phyloP scores from a whole-genome alignment of 768 basidiomycete genomes.

The Pleurotus ostreatus region DNA sequence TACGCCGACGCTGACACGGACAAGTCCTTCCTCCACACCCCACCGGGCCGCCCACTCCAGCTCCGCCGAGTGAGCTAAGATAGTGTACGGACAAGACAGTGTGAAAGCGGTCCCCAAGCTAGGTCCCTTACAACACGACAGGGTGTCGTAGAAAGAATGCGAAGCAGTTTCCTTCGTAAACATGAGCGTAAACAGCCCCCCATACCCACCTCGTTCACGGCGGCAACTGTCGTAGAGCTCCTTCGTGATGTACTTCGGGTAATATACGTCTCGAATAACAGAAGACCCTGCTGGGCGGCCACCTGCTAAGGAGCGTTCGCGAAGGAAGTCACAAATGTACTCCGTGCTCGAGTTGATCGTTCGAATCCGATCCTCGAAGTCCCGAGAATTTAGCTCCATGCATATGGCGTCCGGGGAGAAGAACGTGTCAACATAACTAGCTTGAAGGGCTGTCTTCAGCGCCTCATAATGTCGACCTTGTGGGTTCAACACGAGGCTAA shows the following conservation, averaged over 20 bases:
- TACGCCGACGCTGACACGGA: constrained; percentile 89
- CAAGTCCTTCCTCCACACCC: constrained; percentile 80
- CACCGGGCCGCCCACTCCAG: constrained; percentile 87
- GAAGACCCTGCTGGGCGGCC: constrained; percentile 33
- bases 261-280: constrained; percentile 80
- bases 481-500: constrained; percentile 86
- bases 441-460: constrained; percentile 57
- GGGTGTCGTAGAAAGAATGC: constrained; percentile 77
- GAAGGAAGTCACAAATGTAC: constrained; percentile 76
- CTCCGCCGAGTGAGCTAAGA: constrained; percentile 87
- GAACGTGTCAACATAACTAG: constrained; percentile 78
- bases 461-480: constrained; percentile 59
- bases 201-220: constrained; percentile 52
- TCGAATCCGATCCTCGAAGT: constrained; percentile 74
- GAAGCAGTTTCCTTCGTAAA: constrained; percentile 72
- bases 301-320: constrained; percentile 46
- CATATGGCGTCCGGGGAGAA: constrained; percentile 90
- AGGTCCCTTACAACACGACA: constrained; percentile 86
- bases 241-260: constrained; percentile 79
- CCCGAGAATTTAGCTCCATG: constrained; percentile 97
- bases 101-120: constrained; percentile 95
- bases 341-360: constrained; percentile 81
- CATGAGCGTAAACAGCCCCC: constrained; percentile 83
- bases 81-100: constrained; percentile 88
- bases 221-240: constrained; percentile 71